phyloP scores from a whole-genome alignment of 2,329 filamentous ascomycete genomes.

The Diaporthe sp. region DNA sequence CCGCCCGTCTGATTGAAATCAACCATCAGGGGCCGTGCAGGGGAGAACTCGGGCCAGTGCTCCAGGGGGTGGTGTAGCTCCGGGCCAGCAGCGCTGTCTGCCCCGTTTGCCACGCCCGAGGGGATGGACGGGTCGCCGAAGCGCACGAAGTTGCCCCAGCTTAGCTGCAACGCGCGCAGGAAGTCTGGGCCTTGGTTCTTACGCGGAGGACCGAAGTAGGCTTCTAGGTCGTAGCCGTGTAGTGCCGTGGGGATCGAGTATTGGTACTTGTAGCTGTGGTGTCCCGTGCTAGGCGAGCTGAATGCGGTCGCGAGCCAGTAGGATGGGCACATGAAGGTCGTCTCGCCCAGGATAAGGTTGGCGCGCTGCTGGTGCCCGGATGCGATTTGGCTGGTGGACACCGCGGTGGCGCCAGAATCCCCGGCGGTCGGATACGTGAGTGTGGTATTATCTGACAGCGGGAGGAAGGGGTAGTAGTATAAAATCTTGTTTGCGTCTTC shows the following conservation, averaged over 20 bases:
- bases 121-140: not conserved
- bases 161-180: not conserved
- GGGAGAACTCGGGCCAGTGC: not conserved
- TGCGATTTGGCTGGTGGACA: constrained; percentile 48
- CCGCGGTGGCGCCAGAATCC: constrained; percentile 43
- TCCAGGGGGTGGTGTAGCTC: not conserved
- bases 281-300: constrained; percentile 42
- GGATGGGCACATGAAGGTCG: constrained; percentile 64
- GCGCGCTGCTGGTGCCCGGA: constrained; percentile 64
- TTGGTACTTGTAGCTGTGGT: constrained; percentile 56
- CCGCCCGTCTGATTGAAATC: constrained; percentile 1
- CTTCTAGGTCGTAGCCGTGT: constrained; percentile 53
- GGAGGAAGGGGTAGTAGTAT: constrained; percentile 42
- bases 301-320: constrained; percentile 65
- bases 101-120: not conserved
- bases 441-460: constrained; percentile 8
- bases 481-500: constrained; percentile 50
- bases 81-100: not conserved
- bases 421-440: constrained; percentile 48
- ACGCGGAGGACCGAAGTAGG: constrained; percentile 35
- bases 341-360: constrained; percentile 60
- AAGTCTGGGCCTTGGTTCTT: constrained; percentile 29
- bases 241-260: constrained; percentile 52
- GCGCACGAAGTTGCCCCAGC: not conserved
- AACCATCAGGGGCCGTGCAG: not conserved